phyloP scores from a whole-genome alignment of 371 early-diverging fungal species.

The Apophysomyces trapeziformis region DNA sequence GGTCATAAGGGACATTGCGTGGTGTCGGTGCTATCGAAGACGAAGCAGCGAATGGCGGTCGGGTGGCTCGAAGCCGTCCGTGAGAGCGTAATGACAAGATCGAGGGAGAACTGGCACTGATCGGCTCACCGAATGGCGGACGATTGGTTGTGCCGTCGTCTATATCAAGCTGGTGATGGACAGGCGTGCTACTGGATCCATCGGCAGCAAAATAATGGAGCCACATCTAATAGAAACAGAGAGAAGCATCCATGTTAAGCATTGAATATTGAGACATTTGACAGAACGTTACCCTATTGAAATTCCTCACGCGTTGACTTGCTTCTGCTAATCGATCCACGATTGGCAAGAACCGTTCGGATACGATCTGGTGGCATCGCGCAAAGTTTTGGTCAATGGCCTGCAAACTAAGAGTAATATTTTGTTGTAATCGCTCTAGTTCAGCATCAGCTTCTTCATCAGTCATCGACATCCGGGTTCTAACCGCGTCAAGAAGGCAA shows the following conservation, averaged over 20 bases:
- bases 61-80: slow-evolving; percentile 11
- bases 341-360: slow-evolving; percentile 48
- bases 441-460: slow-evolving; percentile 43
- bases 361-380: slow-evolving; percentile 50
- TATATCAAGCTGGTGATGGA: not conserved
- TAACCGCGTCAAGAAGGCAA: no score
- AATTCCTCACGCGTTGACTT: slow-evolving; percentile 43
- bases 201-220: slow-evolving; percentile 10
- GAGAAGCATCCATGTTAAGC: no score
- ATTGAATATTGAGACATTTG: not conserved
- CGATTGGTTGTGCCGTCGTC: slow-evolving; percentile 27
- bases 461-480: slow-evolving; percentile 6
- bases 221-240: not conserved
- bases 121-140: slow-evolving; percentile 20
- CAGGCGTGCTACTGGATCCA: not conserved
- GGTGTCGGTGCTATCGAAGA: not conserved
- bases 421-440: slow-evolving; percentile 56
- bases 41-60: not conserved
- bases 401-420: slow-evolving; percentile 56
- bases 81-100: not conserved
- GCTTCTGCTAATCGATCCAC: slow-evolving; percentile 52
- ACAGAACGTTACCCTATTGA: slow-evolving; percentile 38
- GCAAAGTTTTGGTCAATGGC: slow-evolving; percentile 63
- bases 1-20: not conserved
- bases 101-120: not conserved